These are phyloP conservation scores for Stagonosporopsis vannaccii DNA, from an alignment of 2,329 filamentous ascomycete species.

Conservation along the genomic window DNA sequence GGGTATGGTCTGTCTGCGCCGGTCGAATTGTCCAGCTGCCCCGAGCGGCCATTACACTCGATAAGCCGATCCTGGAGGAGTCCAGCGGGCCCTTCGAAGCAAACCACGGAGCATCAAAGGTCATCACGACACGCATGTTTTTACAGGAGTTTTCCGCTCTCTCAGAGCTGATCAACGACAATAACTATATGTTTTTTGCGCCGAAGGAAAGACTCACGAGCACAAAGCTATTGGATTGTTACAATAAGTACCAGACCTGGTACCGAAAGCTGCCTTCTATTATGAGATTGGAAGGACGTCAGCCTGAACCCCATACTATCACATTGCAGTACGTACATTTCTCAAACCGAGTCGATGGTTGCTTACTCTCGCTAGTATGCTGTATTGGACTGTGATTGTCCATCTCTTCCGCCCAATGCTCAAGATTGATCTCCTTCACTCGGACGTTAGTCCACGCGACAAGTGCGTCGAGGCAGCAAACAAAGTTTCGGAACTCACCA, in stretches of 20 bases:
- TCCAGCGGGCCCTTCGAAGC: constrained; percentile 58
- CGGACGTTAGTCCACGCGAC: constrained; percentile 68
- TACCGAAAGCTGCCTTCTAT: constrained; percentile 72
- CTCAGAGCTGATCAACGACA: constrained; percentile 76
- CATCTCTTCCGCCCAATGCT: constrained; percentile 78
- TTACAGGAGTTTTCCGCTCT: constrained; percentile 69
- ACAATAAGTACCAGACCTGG: constrained; percentile 75
- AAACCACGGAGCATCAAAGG: constrained; percentile 18
- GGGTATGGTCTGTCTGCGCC: constrained; percentile 55
- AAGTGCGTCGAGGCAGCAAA: constrained; percentile 65
- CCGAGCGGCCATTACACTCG: constrained; percentile 57
- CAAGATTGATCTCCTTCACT: constrained; percentile 65
- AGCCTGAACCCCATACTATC: constrained; percentile 73
- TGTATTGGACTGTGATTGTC: constrained; percentile 73
- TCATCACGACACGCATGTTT: constrained; percentile 47
- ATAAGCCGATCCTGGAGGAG: constrained; percentile 64
- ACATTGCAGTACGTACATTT: constrained; percentile 72
- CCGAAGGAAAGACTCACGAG: constrained; percentile 71
- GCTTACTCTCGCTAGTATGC: constrained; percentile 57
- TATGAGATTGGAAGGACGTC: constrained; percentile 57
- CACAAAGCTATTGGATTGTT: constrained; percentile 68
- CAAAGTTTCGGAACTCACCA: constrained; percentile 53
- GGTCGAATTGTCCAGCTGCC: constrained; percentile 59
- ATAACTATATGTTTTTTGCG: constrained; percentile 75
- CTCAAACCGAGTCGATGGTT: not conserved